Base-by-base conservation (phyloP, 83 land plant genomes). In the Diphasiastrum complanatum region DNA sequence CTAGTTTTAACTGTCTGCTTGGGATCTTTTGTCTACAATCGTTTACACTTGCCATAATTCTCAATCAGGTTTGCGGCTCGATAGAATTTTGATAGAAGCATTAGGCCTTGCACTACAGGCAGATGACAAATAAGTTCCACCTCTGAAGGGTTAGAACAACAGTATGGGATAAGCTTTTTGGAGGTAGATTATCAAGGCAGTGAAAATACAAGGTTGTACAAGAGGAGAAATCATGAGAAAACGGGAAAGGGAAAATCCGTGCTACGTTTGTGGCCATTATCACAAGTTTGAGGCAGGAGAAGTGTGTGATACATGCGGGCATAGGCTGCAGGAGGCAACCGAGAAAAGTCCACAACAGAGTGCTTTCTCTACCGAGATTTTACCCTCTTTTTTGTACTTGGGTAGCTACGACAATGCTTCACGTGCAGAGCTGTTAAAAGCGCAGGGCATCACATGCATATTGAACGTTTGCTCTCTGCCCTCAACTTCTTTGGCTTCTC, bases 351-450 rank as follows among this genome's bases (percentile, higher is more conserved):
- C 79, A n/a, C 75, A 70, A 5, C 66, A 74, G 41, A 85, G 88
- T 50, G 96, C 88, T 4, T 88, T 92, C 58, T 79, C 98, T 10
- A 70, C 87, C 4, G 95, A 85, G 69, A 88, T 92, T 50, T 41
- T 92, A 61, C 83, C 81, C 16, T 79, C 72, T 25, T 92, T 92
- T 40, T 77, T 92, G 3, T 92, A 77, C 53, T 67, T 92, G 34
- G 97, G 97, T 22, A 92, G 95, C 79, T 92, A 92, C 55, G 97
- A 92, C 66, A 92, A 92, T 50, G 97, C 97, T 20, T 85, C 97
- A 24, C 70, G 95, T 19, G 66, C 87, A 5, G 95, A 88, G 87
- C 83, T 92, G 25, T 83, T 92, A 55, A 88, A 85, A 78, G 69
- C 95, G 46, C 95, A 85, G 45, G 87, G 95, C 18, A 85, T 92